Evolutionary conservation across 148 eudicot genomes (phyloP), one percentile per base, ranked within the genome.

Genomic region (Vaccinium macrocarpon): DNA sequence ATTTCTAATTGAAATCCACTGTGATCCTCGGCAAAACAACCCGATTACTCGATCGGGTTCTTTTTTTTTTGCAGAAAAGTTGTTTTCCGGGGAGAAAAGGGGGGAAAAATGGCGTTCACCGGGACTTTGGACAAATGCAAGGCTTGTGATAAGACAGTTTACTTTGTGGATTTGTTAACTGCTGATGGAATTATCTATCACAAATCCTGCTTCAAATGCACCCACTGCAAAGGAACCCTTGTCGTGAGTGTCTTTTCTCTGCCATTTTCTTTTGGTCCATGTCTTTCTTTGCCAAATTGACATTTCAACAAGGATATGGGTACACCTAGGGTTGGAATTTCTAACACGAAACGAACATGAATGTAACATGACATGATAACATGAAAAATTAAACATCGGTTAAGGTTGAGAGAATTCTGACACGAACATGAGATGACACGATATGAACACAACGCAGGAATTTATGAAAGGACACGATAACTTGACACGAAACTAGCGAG

Each of bases 101-200:
- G 55, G 48, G 64, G 18, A 74, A 59, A 79, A 25, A 97, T 97
- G 99, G 80, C 98, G 73, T 97, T 97, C 88, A 97, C 98, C 5
- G 99, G 99, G 79, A 97, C 99, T 76, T 88, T 93, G 85, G 99
- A 97, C 76, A 97, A 95, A 89, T 97, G 99, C 98, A 97, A 92
- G 82, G 98, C 96, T 77, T 97, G 99, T 83, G 99, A 97, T 72
- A 97, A 94, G 82, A 97, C 98, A 12, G 98, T 97, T 56, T 97
- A 97, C 46, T 97, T 97, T 73, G 88, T 95, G 46, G 99, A 97
- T 95, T 87, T 97, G 88, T 88, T 97, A 80, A 72, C 97, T 25
- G 98, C 95, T 27, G 99, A 97, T 90, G 99, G 99, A 55, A 78
- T 88, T 8, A 92, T 92, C 81, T 97, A 88, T 83, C 99, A 97